Percentiles rank a stretch among this genome's conserved stretches.
Evolutionary conservation across 2,329 filamentous ascomycete species (phyloP).

Genomic region (Aspergillus caelatus): DNA sequence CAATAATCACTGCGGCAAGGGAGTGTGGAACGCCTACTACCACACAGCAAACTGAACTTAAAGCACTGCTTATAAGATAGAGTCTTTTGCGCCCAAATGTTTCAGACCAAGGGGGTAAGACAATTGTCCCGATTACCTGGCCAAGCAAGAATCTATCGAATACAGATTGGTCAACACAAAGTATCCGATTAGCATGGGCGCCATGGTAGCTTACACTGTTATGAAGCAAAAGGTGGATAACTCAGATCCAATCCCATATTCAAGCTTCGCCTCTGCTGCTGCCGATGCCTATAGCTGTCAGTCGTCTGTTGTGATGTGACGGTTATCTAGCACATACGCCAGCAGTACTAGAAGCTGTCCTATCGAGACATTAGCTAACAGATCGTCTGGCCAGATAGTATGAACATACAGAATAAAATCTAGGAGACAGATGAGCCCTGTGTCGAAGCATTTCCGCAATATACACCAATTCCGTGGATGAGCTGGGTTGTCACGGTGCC

Average conservation of each 20-base stretch:
- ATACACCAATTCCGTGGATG: background rate
- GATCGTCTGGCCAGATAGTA: background rate
- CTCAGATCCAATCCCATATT: constrained; percentile 11
- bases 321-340: background rate
- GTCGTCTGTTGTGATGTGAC: background rate
- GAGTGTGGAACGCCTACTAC: constrained; percentile 36
- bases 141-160: constrained; percentile 28
- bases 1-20: constrained; percentile 37
- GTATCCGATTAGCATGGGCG: background rate
- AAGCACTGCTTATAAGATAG: constrained; percentile 28
- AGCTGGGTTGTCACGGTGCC: background rate
- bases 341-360: background rate
- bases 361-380: background rate
- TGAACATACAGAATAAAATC: background rate
- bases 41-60: constrained; percentile 32
- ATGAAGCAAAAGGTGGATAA: constrained; percentile 24
- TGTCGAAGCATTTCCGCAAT: background rate
- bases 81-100: constrained; percentile 36
- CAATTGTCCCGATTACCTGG: constrained; percentile 30
- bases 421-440: background rate
- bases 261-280: background rate
- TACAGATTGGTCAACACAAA: background rate
- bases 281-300: background rate
- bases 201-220: constrained; percentile 16
- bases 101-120: constrained; percentile 38